Evolutionary conservation across 2,329 filamentous ascomycete species (phyloP), one percentile per base, ranked within the genome.

Genomic region (Knoxdaviesia capensis): DNA sequence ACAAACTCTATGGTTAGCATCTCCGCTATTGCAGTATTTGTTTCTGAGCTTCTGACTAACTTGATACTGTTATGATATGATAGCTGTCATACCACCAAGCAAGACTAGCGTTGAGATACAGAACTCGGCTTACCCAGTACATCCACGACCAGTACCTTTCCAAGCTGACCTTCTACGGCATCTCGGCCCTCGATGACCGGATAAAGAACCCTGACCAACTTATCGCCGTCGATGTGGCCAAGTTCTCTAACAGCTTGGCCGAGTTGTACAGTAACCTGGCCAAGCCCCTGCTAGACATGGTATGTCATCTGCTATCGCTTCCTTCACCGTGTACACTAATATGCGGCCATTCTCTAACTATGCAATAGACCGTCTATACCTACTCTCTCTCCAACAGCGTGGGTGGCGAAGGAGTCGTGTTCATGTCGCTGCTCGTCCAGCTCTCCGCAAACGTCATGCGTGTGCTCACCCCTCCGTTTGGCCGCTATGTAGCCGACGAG

Each of bases 181-280:
- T 98, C 41, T 92, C 87, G 1, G 86, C 90, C 0, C 69, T 98
- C 34, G 90, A 98, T 53, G 90, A 98, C 56, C 77, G 90, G 55
- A 94, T 98, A 69, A 94, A 94, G 66, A 98, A 98, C 54, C 85
- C 90, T 3, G 90, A 98, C 55, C 90, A 98, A 61, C 71, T 98
- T 37, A 93, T 98, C 51, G 90, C 88, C 0, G 88, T 96, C 31
- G 90, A 98, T 56, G 85, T 98, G 7, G 82, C 87, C 46, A 88
- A 90, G 52, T 98, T 98, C 63, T 90, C 87, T 30, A 94, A 93
- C 57, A 93, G 84, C 51, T 62, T 96, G 46, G 88, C 90, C 1
- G 88, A 96, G 57, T 64, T 98, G 6, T 98, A 98, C 59, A 93
- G 87, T 47, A 96, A 96, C 55, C 64, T 98, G 34, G 90, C 90